Conservation (phyloP, 2,329 filamentous ascomycete genomes). For the Diplodia corticola region DNA sequence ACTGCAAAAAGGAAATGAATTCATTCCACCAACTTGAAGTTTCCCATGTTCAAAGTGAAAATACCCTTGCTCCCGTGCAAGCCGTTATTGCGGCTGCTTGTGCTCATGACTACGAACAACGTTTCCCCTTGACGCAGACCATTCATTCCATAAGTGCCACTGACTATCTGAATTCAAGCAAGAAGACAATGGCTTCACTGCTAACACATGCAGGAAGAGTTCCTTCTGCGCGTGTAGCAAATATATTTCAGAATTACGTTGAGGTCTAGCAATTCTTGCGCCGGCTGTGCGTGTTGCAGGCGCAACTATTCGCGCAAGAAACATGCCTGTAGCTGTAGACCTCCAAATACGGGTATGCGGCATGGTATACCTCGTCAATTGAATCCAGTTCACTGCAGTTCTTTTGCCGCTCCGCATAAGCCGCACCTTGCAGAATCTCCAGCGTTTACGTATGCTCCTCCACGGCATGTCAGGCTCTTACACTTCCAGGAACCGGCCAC, state of each 20-base stretch:
- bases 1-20: not conserved
- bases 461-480: constrained; percentile 55
- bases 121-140: too few species aligned
- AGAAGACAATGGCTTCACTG: too few species aligned
- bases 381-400: not conserved
- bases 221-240: not conserved
- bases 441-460: constrained; percentile 64
- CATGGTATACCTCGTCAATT: not conserved
- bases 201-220: not conserved
- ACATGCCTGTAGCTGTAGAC: not conserved
- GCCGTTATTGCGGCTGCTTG: not conserved
- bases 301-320: not conserved
- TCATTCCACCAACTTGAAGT: not conserved
- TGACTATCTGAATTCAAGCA: not conserved
- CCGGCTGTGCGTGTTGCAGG: not conserved
- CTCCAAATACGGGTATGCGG: not conserved
- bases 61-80: not conserved
- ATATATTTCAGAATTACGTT: not conserved
- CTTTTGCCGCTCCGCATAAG: constrained; percentile 56
- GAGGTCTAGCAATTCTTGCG: not conserved
- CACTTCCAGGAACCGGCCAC: constrained; percentile 66
- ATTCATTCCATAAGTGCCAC: too few species aligned
- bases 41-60: not conserved
- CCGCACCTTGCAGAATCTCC: constrained; percentile 70
- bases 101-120: not conserved